Conservation (phyloP, 805 yeast species). For the Ogataea paradorogensis region DNA sequence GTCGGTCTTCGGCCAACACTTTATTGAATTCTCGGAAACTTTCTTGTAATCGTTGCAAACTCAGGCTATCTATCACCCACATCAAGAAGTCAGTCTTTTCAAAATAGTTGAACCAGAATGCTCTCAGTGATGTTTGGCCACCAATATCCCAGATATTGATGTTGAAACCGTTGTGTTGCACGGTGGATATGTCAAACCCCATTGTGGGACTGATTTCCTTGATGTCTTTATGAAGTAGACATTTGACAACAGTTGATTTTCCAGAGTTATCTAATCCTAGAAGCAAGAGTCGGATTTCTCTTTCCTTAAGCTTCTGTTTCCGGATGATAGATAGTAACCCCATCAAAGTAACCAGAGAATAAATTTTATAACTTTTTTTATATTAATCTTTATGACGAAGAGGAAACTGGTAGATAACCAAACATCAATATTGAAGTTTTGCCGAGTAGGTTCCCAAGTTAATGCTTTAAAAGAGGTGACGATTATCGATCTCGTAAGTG, state of each 20-base stretch:
- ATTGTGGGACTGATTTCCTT: conserved; percentile 76
- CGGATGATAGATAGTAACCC: conserved; percentile 76
- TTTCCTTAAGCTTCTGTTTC: conserved; percentile 79
- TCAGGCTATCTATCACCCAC: conserved; percentile 80
- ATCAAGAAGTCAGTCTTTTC: conserved; percentile 74
- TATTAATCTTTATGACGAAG: conserved; percentile 4
- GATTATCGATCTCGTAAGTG: conserved; percentile 14
- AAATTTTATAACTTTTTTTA: neutral
- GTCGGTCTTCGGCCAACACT: conserved; percentile 61
- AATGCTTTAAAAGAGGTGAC: conserved; percentile 12
- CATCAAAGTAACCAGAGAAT: conserved; percentile 42
- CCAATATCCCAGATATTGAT: conserved; percentile 81
- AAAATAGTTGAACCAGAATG: conserved; percentile 92
- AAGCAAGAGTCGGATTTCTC: conserved; percentile 68
- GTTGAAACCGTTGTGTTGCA: conserved; percentile 41
- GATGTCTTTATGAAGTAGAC: conserved; percentile 49
- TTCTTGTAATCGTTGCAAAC: conserved; percentile 60
- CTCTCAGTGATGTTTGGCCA: conserved; percentile 78
- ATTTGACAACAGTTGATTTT: conserved; percentile 76
- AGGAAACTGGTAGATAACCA: conserved; percentile 11
- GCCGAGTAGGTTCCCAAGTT: conserved; percentile 6
- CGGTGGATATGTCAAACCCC: conserved; percentile 79
- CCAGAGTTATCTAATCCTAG: conserved; percentile 92
- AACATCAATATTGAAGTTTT: conserved; percentile 22
- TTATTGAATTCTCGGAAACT: conserved; percentile 61